A percentile compares a stretch with the other conserved stretches of the same genome.
Conservation (phyloP, 2,329 filamentous ascomycete species). For the Aureobasidium sp. region DNA sequence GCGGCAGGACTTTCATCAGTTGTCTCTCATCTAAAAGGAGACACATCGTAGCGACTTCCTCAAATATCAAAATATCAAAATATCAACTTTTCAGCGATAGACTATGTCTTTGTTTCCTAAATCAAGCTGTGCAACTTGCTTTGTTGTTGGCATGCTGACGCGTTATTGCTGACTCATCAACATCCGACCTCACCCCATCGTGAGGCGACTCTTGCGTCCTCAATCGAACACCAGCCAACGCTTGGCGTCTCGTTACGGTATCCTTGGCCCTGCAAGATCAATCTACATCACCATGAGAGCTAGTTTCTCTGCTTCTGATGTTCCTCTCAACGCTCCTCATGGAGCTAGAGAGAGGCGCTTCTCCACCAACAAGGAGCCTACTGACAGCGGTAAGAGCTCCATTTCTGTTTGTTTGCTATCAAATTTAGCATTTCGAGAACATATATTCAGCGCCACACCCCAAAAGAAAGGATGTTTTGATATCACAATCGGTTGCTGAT, state of each 20-base stretch:
- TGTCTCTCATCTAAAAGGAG: not conserved
- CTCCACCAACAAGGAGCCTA: slow-evolving; percentile 39
- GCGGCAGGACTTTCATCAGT: not conserved
- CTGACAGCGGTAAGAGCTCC: slow-evolving; percentile 36
- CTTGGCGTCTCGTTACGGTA: slow-evolving; percentile 1
- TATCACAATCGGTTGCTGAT: not conserved
- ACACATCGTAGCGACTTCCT: not conserved
- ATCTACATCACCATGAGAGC: not conserved
- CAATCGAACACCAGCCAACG: not conserved
- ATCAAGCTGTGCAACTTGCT: not conserved
- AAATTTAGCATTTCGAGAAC: not conserved
- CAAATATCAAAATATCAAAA: not conserved
- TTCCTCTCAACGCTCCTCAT: slow-evolving; percentile 8
- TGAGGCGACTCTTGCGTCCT: slow-evolving; percentile 1
- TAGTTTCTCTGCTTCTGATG: slow-evolving; percentile 15
- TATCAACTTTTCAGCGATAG: not conserved
- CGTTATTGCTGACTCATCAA: slow-evolving; percentile 2
- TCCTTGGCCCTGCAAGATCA: not conserved
- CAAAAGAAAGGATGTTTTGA: not conserved
- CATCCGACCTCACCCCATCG: not conserved
- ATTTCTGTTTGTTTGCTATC: not conserved
- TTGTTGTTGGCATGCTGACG: not conserved
- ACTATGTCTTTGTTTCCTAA: not conserved
- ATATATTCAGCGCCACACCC: too few species aligned
- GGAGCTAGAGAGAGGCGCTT: slow-evolving; percentile 29